These are phyloP conservation scores for Filobasidium floriforme DNA, from an alignment of 768 basidiomycete genomes.

Conservation along the genomic window DNA sequence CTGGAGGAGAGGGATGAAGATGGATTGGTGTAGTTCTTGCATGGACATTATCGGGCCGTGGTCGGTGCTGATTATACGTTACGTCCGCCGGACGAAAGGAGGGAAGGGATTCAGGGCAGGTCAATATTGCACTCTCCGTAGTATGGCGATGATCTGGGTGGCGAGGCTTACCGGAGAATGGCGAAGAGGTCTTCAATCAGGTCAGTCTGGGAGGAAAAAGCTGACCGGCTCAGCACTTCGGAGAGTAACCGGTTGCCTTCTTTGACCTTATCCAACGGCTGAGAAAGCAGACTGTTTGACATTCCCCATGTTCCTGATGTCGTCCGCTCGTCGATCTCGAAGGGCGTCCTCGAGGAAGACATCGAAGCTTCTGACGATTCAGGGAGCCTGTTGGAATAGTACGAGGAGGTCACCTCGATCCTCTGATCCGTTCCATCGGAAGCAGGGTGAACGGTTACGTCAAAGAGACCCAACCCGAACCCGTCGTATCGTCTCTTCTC, in stretches of 20 bases:
- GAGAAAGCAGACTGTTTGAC: constrained; percentile 32
- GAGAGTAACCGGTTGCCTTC: constrained; percentile 24
- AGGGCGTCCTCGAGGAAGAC: background rate
- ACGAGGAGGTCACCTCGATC: background rate
- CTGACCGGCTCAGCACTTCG: constrained; percentile 5
- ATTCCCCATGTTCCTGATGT: constrained; percentile 25
- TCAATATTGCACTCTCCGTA: background rate
- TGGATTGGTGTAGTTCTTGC: constrained; percentile 11
- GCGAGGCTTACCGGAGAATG: too few species aligned
- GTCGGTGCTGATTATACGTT: background rate
- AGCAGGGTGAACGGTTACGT: constrained; percentile 13
- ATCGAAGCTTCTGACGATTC: background rate
- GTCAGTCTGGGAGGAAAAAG: constrained; percentile 17
- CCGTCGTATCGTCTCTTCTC: background rate
- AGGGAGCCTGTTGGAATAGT: background rate
- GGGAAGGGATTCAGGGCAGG: background rate
- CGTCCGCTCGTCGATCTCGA: background rate
- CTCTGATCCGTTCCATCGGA: background rate
- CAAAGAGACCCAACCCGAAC: background rate
- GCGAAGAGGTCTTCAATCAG: too few species aligned
- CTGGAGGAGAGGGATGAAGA: constrained; percentile 15
- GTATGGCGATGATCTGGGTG: too few species aligned
- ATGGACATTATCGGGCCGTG: constrained; percentile 8
- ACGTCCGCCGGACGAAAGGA: background rate
- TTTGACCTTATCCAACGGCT: constrained; percentile 44